A percentile compares a stretch with the other conserved stretches of the same genome.
Conservation (phyloP, 2,329 filamentous ascomycete genomes). For the Plenodomus lindquistii region DNA sequence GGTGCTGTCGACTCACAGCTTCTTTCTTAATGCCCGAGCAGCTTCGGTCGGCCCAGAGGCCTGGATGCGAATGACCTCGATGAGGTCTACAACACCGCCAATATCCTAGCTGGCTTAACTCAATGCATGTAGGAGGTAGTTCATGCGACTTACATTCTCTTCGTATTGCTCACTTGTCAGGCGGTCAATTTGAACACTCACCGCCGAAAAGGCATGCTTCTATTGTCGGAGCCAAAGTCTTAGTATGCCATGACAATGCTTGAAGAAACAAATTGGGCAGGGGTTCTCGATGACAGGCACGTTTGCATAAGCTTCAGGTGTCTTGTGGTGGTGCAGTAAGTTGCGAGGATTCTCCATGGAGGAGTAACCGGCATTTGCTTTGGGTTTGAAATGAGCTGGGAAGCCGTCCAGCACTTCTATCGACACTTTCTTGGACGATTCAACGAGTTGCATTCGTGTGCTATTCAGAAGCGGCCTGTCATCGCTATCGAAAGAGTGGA, state of each 20-base stretch:
- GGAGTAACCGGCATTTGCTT: neutral
- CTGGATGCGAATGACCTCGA: conserved; percentile 92
- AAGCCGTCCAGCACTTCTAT: neutral
- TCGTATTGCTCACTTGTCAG: conserved; percentile 88
- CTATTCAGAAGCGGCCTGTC: neutral
- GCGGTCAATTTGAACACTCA: conserved; percentile 89
- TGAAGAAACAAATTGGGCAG: conserved; percentile 32
- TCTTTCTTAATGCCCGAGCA: conserved; percentile 90
- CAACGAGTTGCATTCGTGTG: neutral
- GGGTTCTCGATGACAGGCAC: conserved; percentile 34
- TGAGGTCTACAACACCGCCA: conserved; percentile 87
- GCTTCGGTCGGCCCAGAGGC: conserved; percentile 84
- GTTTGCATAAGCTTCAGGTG: conserved; percentile 22
- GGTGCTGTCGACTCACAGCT: conserved; percentile 63
- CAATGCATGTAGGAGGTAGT: neutral
- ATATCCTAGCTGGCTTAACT: conserved; percentile 55
- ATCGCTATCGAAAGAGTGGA: neutral
- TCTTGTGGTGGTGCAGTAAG: conserved; percentile 32
- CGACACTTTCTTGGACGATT: neutral
- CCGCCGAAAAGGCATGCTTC: conserved; percentile 83
- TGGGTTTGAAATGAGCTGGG: conserved; percentile 6
- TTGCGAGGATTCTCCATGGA: conserved; percentile 12
- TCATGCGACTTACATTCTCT: conserved; percentile 61
- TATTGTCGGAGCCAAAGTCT: conserved; percentile 30
- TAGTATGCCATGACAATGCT: conserved; percentile 29